Base-by-base conservation (phyloP, 2,329 filamentous ascomycete species). In the Fusarium kyushuense region DNA sequence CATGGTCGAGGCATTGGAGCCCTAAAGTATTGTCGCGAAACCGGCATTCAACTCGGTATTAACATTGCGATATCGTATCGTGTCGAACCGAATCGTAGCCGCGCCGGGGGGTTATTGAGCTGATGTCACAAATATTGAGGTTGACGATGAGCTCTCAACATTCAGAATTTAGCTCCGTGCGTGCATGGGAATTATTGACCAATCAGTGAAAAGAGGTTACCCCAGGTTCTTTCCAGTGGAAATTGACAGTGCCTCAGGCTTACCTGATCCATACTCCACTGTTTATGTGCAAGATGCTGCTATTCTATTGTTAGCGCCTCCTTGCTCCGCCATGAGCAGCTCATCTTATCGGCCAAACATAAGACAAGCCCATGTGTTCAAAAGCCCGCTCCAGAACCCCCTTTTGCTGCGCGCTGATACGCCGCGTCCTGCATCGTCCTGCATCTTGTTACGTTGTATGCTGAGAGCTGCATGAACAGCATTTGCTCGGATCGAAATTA, bases 1-100 rank as follows among this genome's bases (percentile, higher is more conserved):
- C 74, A 71, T 73, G 72, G 70, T 56, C 72, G 72, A 53, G 76
- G 70, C 78, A 80, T 80, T 72, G 72, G 29, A 35, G 38, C 53
- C 64, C 53, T 41, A 32, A 30, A 33, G 33, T 46, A 52, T 19
- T 33, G 23, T 35, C 32, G 46, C 35, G 35, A 33, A 45, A 41
- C 40, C 45, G 48, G 43, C 46, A 58, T 58, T 25, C 54, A 54
- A 48, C 46, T 47, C 58, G 46, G 45, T 64, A 27, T 45, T 49
- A 35, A 52, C 65, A 65, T 70, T 23, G 45, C 49, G 59, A 42
- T 21, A 21, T 21, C 16, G 23, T 51, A 40, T 38, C 32, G 32
- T 17, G 32, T 33, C 32, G 33, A 19, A n/a, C 13, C 46, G 46
- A 49, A 27, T 21, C n/a, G 33, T 21, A 29, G 52, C 45, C 63